A percentile compares a stretch with the other conserved stretches of the same genome.
These are phyloP conservation scores for Nemania serpens DNA, from an alignment of 2,329 filamentous ascomycete genomes.

Conservation along the genomic window DNA sequence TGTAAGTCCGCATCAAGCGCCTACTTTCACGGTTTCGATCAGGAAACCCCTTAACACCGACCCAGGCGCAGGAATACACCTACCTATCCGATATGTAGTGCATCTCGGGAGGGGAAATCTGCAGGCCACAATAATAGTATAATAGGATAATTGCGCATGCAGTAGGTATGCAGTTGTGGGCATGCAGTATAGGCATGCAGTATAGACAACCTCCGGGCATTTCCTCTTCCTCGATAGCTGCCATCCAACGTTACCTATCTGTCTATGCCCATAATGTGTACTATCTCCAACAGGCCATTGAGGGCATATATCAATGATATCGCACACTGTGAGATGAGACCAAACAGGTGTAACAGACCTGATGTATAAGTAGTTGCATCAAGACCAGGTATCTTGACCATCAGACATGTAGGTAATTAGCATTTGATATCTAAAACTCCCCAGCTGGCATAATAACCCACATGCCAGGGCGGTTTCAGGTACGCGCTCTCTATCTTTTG, in stretches of 20 bases:
- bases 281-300: background rate
- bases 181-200: no score
- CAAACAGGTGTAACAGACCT: no score
- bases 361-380: no score
- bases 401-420: background rate
- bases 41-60: background rate
- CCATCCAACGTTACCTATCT: background rate
- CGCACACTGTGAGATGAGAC: background rate
- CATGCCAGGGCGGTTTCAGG: slow-evolving; percentile 21
- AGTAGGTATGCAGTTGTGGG: no score
- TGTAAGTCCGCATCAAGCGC: no score
- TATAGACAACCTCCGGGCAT: background rate
- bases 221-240: background rate
- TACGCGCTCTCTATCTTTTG: background rate
- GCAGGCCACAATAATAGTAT: background rate
- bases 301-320: background rate
- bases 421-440: background rate
- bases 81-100: no score
- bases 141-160: no score
- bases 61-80: background rate
- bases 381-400: background rate
- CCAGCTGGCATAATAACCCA: background rate
- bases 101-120: background rate
- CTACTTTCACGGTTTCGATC: background rate
- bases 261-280: no score